Evolutionary conservation across 2,329 filamentous ascomycete species (phyloP), one percentile per base, ranked within the genome.

Genomic region (Cordyceps sp.): DNA sequence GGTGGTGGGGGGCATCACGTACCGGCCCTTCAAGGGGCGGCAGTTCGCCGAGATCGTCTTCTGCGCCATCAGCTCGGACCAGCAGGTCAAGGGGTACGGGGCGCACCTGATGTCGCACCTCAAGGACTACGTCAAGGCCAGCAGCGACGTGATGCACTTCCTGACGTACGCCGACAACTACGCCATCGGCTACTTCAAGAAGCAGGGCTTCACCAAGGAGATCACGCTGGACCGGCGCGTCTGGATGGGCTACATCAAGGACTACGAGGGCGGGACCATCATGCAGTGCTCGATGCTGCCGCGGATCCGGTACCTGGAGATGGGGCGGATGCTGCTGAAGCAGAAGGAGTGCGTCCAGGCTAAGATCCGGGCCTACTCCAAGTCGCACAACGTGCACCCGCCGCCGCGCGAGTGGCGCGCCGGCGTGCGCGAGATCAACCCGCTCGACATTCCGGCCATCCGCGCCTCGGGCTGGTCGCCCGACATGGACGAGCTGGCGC

Each of bases 211-310:
- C 49, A 96, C 90, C 2, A 98, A 98, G 53, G 88, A 98, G 46
- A 96, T 98, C 40, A 93, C 86, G 0, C 71, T 98, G 1, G 81
- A 90, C 36, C 80, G 77, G 46, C 75, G 78, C 3, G 77, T 84
- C 4, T 98, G 90, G 90, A 96, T 96, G 90, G 90, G 90, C 3
- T 98, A 96, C 47, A 98, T 98, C 62, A 98, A 98, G 52, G 90
- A 98, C 52, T 98, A 98, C 53, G 90, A 98, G 57, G 90, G 90
- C 36, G 90, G 90, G 36, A 98, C 90, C 0, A 93, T 98, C 38
- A 98, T 98, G 90, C 90, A 98, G 59, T 98, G 90, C 49, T 84
- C 80, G 32, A 96, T 98, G 90, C 69, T 98, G 15, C 88, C 88
- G 7, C 81, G 80, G 39, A 84, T 96, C 33, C 80, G 90, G 31